phyloP scores from a whole-genome alignment of 1,284 basidiomycete species.

The Melampsora larici-populina region DNA sequence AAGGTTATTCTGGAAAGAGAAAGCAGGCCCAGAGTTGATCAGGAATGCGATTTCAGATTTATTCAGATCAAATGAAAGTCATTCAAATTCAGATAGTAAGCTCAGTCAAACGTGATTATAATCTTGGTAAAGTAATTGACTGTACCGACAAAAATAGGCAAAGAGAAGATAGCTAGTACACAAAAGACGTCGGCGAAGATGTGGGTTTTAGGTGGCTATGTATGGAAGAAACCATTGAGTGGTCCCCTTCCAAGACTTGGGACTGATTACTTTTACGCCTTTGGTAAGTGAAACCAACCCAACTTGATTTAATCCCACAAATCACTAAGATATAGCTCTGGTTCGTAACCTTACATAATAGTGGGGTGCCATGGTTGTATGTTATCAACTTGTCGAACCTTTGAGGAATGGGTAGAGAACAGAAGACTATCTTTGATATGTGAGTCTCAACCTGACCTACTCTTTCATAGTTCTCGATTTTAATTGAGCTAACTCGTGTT shows the following conservation, averaged over 20 bases:
- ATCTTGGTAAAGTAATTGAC: not conserved
- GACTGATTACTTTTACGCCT: slow-evolving; percentile 34
- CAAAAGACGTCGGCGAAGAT: slow-evolving; percentile 24
- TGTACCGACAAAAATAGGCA: too few species aligned
- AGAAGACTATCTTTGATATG: slow-evolving; percentile 26
- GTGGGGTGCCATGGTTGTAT: slow-evolving; percentile 38
- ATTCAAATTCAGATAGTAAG: slow-evolving; percentile 12
- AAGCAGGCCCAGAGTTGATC: slow-evolving; percentile 36
- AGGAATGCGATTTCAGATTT: slow-evolving; percentile 36
- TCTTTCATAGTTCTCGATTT: not conserved
- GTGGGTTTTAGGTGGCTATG: slow-evolving; percentile 37
- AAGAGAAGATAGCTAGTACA: not conserved
- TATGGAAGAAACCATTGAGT: slow-evolving; percentile 29
- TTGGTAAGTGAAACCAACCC: slow-evolving; percentile 4
- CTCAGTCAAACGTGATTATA: not conserved
- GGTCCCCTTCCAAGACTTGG: slow-evolving; percentile 32
- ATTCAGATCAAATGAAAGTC: slow-evolving; percentile 3
- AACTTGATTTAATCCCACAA: not conserved
- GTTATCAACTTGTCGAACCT: slow-evolving; percentile 32
- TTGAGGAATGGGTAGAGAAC: slow-evolving; percentile 36
- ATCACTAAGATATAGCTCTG: not conserved
- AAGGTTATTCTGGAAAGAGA: slow-evolving; percentile 32
- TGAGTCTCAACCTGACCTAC: not conserved
- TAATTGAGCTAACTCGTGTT: not conserved
- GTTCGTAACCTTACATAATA: not conserved